phyloP scores from a whole-genome alignment of 2,329 filamentous ascomycete species.

The Alternaria triticina region DNA sequence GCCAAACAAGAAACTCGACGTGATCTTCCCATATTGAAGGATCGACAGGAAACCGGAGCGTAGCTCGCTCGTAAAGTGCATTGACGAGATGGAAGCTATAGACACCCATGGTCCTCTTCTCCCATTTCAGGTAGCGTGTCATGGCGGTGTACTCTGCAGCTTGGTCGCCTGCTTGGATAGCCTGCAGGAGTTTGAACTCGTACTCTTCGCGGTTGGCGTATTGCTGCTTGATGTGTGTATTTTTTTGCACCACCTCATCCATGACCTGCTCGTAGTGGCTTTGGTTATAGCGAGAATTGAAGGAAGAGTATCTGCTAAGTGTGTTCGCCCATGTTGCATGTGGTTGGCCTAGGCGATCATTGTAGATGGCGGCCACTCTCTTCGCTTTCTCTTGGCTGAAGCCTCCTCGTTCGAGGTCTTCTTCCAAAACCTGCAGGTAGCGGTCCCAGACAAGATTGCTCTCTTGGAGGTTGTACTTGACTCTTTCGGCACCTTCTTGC shows the following conservation, averaged over 20 bases:
- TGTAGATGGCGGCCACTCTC: slow-evolving; percentile 72
- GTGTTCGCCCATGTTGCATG: slow-evolving; percentile 79
- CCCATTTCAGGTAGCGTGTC: slow-evolving; percentile 82
- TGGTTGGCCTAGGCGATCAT: slow-evolving; percentile 73
- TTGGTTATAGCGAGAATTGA: slow-evolving; percentile 74
- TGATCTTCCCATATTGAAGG: slow-evolving; percentile 84
- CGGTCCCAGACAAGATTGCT: slow-evolving; percentile 82
- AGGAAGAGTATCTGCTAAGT: slow-evolving; percentile 74
- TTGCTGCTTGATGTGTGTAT: slow-evolving; percentile 68
- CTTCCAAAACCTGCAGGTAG: slow-evolving; percentile 74
- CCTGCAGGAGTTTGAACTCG: slow-evolving; percentile 70
- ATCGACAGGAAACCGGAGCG: slow-evolving; percentile 75
- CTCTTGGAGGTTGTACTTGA: slow-evolving; percentile 76
- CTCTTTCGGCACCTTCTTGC: slow-evolving; percentile 73
- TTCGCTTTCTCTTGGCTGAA: slow-evolving; percentile 62
- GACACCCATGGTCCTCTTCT: slow-evolving; percentile 67
- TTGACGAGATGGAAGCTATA: slow-evolving; percentile 62
- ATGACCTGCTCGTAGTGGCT: slow-evolving; percentile 76
- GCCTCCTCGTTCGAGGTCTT: slow-evolving; percentile 66
- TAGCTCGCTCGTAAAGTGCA: slow-evolving; percentile 77
- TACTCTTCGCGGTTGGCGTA: slow-evolving; percentile 70
- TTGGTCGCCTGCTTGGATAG: slow-evolving; percentile 62
- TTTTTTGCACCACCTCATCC: slow-evolving; percentile 68
- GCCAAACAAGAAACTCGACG: slow-evolving; percentile 71
- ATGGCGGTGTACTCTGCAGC: slow-evolving; percentile 63